phyloP scores from a whole-genome alignment of 192 early-diverging fungal genomes.

The Backusella parvicylindrica region DNA sequence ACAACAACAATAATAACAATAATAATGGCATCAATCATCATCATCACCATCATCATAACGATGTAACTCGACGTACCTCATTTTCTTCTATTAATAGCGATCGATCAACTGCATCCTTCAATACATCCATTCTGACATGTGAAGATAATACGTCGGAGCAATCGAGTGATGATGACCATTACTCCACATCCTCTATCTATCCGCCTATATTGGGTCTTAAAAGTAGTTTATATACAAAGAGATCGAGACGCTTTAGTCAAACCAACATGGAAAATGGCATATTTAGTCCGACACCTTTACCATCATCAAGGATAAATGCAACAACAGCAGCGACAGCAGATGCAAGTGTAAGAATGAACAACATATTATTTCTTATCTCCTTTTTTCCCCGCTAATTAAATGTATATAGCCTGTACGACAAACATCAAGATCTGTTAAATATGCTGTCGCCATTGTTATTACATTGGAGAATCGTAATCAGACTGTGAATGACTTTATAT shows the following conservation, averaged over 20 bases:
- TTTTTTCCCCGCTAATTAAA: not conserved
- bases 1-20: not conserved
- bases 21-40: not conserved
- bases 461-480: slow-evolving; percentile 40
- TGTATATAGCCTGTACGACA: slow-evolving; percentile 22
- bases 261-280: slow-evolving; percentile 56
- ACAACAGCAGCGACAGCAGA: slow-evolving; percentile 22
- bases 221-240: slow-evolving; percentile 22
- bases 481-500: slow-evolving; percentile 48
- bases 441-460: slow-evolving; percentile 50
- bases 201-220: slow-evolving; percentile 35
- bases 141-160: slow-evolving; percentile 19
- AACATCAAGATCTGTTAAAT: slow-evolving; percentile 46
- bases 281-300: slow-evolving; percentile 51
- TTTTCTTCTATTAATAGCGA: slow-evolving; percentile 43
- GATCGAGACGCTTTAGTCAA: slow-evolving; percentile 46
- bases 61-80: slow-evolving; percentile 27
- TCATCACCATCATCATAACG: slow-evolving; percentile 18
- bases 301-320: slow-evolving; percentile 32
- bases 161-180: slow-evolving; percentile 30
- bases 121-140: not conserved
- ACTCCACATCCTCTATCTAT: slow-evolving; percentile 16
- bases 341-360: not conserved
- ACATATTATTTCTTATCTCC: not conserved
- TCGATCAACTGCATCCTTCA: slow-evolving; percentile 32